Conservation (phyloP, 129 eudicot species). For the Solidago caesia region DNA sequence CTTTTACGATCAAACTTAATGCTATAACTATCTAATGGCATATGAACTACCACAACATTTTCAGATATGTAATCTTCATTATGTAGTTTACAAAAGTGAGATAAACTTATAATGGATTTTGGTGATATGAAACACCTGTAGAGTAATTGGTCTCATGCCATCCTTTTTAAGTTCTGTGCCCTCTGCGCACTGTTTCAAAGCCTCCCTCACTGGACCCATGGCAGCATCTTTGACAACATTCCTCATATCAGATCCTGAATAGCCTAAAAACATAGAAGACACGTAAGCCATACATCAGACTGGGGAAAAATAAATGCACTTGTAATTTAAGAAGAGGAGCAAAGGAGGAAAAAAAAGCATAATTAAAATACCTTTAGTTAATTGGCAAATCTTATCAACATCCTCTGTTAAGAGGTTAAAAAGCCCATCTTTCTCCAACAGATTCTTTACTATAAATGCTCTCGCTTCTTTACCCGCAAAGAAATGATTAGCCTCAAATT, state of each 20-base stretch:
- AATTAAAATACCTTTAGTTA: conserved; percentile 60
- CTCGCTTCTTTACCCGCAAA: conserved; percentile 62
- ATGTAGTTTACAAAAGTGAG: too few species aligned
- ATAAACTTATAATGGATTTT: too few species aligned
- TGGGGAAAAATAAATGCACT: neutral
- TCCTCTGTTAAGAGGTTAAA: conserved; percentile 77
- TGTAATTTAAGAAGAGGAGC: neutral
- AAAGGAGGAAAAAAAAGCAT: neutral
- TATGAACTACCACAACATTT: too few species aligned
- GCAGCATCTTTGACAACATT: conserved; percentile 97
- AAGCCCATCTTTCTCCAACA: conserved; percentile 78
- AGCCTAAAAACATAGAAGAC: conserved; percentile 47
- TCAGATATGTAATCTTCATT: too few species aligned
- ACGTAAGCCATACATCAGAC: neutral
- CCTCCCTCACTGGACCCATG: conserved; percentile 97
- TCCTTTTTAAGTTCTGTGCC: conserved; percentile 77
- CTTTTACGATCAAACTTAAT: too few species aligned
- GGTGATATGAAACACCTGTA: conserved; percentile 66
- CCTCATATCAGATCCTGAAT: conserved; percentile 98
- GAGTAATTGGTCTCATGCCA: conserved; percentile 82
- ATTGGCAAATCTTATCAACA: conserved; percentile 54
- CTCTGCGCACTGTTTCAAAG: conserved; percentile 63
- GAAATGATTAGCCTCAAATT: conserved; percentile 15
- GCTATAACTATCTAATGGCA: too few species aligned
- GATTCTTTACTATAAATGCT: conserved; percentile 77